Conservation (phyloP, 768 basidiomycete genomes). For the Pleurotus sapidus region DNA sequence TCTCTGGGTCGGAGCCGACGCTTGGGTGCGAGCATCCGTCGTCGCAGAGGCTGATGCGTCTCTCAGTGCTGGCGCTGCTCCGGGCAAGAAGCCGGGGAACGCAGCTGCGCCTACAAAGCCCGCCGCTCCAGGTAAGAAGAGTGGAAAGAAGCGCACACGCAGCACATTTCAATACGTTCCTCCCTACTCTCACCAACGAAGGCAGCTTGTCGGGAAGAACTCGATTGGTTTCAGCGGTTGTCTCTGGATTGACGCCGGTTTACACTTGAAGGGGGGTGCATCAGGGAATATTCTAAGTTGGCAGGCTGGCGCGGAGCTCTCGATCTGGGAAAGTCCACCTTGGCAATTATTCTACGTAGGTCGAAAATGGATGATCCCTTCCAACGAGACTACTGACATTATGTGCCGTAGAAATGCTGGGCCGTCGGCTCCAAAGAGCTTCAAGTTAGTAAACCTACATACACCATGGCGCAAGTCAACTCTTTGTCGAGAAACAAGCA, state of each 20-base stretch:
- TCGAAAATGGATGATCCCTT: background rate
- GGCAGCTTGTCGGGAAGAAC: background rate
- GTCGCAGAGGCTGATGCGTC: background rate
- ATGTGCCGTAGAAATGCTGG: background rate
- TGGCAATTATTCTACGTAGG: background rate
- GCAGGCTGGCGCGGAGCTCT: background rate
- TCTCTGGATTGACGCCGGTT: background rate
- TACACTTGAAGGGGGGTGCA: background rate
- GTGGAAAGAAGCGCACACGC: background rate
- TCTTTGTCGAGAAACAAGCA: background rate
- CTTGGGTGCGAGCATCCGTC: background rate
- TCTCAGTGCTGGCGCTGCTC: background rate
- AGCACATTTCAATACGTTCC: background rate
- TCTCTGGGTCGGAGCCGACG: background rate
- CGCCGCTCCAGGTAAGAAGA: too few relatives aligned
- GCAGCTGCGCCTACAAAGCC: background rate
- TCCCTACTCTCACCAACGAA: background rate
- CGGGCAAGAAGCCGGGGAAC: background rate
- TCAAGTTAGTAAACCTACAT: background rate
- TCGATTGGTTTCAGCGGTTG: background rate
- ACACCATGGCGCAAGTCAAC: background rate
- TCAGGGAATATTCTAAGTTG: background rate
- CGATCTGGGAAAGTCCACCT: background rate
- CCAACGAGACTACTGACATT: background rate
- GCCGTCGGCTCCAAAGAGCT: background rate